Evolutionary conservation across 805 yeast species (phyloP).

Genomic region (Candida rishiriensis): DNA sequence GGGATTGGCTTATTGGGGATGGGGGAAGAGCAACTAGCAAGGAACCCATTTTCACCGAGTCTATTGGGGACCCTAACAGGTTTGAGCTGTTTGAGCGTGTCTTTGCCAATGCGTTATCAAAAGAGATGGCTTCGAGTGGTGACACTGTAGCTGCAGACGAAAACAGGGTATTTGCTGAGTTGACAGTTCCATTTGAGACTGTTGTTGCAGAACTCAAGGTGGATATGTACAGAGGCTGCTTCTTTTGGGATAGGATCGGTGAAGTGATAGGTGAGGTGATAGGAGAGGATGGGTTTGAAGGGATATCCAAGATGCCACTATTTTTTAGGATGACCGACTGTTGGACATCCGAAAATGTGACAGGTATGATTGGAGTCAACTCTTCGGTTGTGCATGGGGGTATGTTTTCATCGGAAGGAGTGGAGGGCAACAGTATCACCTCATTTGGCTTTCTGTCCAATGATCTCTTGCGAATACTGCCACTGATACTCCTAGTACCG

Average conservation of each 20-base stretch:
- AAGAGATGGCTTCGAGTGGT: constrained; percentile 2
- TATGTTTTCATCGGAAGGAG: constrained; percentile 22
- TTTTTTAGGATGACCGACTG: constrained; percentile 3
- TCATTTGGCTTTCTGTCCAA: constrained; percentile 1
- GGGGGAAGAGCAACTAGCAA: constrained; percentile 1
- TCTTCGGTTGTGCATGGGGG: constrained; percentile 28
- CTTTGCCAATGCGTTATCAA: constrained; percentile 6
- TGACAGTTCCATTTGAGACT: constrained; percentile 5
- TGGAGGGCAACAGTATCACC: constrained; percentile 24
- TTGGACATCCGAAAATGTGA: constrained; percentile 4
- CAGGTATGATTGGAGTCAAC: constrained; percentile 23
- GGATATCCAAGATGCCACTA: background rate
- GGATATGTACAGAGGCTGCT: constrained; percentile 7
- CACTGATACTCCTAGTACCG: background rate
- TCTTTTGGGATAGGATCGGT: constrained; percentile 1
- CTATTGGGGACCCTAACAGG: constrained; percentile 1
- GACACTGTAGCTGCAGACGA: constrained; percentile 3
- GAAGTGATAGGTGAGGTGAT: constrained; percentile 3
- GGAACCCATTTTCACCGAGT: constrained; percentile 5
- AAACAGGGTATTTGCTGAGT: constrained; percentile 1
- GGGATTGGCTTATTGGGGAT: background rate
- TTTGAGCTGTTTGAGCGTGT: constrained; percentile 9
- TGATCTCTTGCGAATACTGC: background rate
- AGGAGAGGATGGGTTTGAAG: constrained; percentile 1
- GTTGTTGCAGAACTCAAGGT: constrained; percentile 14